These are phyloP conservation scores for Pholiota microspora DNA, from an alignment of 768 basidiomycete genomes.

Conservation along the genomic window DNA sequence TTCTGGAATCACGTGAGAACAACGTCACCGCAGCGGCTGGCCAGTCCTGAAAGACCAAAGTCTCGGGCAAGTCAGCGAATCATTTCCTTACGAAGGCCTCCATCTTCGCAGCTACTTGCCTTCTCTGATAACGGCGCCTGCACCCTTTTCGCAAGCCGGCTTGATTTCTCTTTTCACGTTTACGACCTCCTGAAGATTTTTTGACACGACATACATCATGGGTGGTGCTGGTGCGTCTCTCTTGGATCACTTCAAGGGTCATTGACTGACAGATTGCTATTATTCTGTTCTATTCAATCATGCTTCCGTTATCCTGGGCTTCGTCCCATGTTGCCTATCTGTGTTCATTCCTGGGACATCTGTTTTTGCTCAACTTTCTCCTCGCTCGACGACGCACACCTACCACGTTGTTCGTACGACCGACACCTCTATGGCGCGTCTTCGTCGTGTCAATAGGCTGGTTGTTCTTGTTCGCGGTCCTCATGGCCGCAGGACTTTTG, in stretches of 20 bases:
- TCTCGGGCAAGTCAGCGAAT: background rate
- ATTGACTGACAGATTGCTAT: background rate
- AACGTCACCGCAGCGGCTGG: background rate
- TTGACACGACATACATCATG: slow-evolving; percentile 29
- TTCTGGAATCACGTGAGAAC: background rate
- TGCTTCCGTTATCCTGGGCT: no score
- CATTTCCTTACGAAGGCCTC: background rate
- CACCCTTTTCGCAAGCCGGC: background rate
- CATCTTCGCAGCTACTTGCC: background rate
- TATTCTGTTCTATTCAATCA: background rate
- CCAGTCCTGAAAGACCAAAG: background rate
- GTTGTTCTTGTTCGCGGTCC: slow-evolving; percentile 95
- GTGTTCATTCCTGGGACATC: background rate
- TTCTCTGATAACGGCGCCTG: background rate
- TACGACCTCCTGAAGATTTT: slow-evolving; percentile 4
- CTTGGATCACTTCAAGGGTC: background rate
- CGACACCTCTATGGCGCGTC: slow-evolving; percentile 7
- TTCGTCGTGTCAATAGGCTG: slow-evolving; percentile 56
- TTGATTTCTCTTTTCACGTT: background rate
- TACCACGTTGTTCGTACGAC: background rate
- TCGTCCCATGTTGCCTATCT: no score
- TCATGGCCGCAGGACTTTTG: slow-evolving; percentile 90
- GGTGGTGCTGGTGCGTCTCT: slow-evolving; percentile 38
- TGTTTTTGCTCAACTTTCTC: no score
- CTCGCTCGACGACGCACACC: background rate